Evolutionary conservation across 1,284 basidiomycete species (phyloP).

Genomic region (Mycena citricolor): DNA sequence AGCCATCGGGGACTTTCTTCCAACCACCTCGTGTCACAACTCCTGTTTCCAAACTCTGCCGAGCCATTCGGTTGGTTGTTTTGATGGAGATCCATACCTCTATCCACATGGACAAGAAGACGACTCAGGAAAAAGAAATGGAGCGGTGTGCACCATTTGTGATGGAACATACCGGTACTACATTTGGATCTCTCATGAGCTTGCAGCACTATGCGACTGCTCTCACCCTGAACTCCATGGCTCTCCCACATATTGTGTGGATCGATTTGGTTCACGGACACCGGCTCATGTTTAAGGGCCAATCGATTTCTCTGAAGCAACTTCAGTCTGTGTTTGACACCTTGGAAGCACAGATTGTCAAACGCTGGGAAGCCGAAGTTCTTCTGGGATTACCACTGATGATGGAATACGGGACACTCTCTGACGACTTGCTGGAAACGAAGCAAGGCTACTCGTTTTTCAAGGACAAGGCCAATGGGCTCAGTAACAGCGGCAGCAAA

Average conservation of each 20-base stretch:
- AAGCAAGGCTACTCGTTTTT: constrained; percentile 25
- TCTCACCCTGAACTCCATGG: constrained; percentile 21
- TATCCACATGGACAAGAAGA: not conserved
- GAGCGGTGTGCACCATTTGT: constrained; percentile 15
- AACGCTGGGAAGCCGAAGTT: constrained; percentile 25
- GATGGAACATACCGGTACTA: constrained; percentile 25
- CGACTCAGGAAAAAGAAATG: not conserved
- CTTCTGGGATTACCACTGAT: constrained; percentile 12
- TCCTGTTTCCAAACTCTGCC: constrained; percentile 23
- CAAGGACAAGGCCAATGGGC: constrained; percentile 10
- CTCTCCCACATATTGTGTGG: constrained; percentile 29
- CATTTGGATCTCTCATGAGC: constrained; percentile 24
- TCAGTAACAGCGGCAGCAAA: not conserved
- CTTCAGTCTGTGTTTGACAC: constrained; percentile 20
- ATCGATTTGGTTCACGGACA: constrained; percentile 15
- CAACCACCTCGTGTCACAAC: constrained; percentile 24
- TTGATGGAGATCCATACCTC: constrained; percentile 22
- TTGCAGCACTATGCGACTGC: constrained; percentile 28
- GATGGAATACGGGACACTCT: constrained; percentile 17
- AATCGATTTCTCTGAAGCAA: constrained; percentile 13
- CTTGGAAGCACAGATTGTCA: constrained; percentile 14
- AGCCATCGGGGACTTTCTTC: constrained; percentile 23
- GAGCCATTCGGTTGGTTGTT: constrained; percentile 26
- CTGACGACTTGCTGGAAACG: constrained; percentile 23
- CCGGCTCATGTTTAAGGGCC: constrained; percentile 25